Evolutionary conservation across 1,284 basidiomycete species (phyloP), one percentile per base, ranked within the genome.

Genomic region (Tremellales sp.): DNA sequence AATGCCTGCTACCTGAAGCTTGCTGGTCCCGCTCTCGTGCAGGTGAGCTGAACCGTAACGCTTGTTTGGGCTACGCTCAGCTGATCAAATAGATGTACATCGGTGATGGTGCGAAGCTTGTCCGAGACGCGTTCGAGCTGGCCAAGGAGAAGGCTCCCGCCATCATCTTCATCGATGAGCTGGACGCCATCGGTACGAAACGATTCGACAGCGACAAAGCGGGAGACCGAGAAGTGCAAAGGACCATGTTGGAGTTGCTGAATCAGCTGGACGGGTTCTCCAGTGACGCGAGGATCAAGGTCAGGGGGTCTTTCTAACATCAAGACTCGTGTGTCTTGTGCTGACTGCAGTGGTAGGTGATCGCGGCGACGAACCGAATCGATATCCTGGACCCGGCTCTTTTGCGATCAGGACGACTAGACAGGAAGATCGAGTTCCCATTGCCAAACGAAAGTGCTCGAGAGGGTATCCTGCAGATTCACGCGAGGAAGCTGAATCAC

Each of bases 101-200:
- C 61, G 85, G 85, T 70, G 85, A 87, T 68, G 85, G 96, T 33
- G 93, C 94, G 48, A 97, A 97, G 76, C 84, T 97, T 40, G 96
- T 98, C 19, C 86, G 96, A 53, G 94, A 98, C 65, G 80, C 97
- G 27, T 98, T 98, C 80, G 84, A 92, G 56, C 85, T 97, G 15
- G 94, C 96, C n/a, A 93, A 97, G 74, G 91, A 97, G 69, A 92
- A 97, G 69, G 89, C 93, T 3, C 94, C 94, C 3, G 93, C 92
- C 15, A 98, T 98, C 62, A 91, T 98, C 46, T 98, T 98, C 74
- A 97, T 98, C 71, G 94, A 98, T 72, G 94, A 98, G 74, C 85
- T 98, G 56, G 94, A 98, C 67, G 94, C 94, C 37, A 84, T 98
- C 64, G 94, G 96, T 67, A 98, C 96, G 7, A 99, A 99, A 76